Base-by-base conservation (phyloP, 2,329 filamentous ascomycete genomes). In the Pseudogymnoascus sp. region DNA sequence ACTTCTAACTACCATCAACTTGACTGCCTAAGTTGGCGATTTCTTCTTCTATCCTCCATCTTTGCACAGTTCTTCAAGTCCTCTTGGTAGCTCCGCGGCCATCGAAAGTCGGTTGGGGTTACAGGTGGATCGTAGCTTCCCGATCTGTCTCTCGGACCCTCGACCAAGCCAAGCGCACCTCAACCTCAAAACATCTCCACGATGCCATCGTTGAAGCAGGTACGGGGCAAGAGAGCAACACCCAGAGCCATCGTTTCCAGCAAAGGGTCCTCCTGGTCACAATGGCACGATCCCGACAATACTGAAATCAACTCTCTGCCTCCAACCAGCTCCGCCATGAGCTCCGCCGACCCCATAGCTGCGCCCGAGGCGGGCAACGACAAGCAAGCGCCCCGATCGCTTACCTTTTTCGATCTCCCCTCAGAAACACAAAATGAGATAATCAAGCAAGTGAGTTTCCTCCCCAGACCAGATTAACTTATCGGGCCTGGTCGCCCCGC, bases 391-490 rank as follows among this genome's bases (percentile, higher is more conserved):
- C 47, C 47, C n/a, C n/a, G 47, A 20, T 33, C 47, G 18, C 15
- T 61, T 20, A 25, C 61, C 36, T 50, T 69, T 28, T 61, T 70
- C 18, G 64, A 65, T 67, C 67, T 74, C 33, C 72, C 72, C 12
- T 57, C 62, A 5, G 72, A 73, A 62, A 70, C 68, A 15, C 67
- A 72, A 43, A 66, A 67, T 41, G 64, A 66, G 25, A 71, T 74
- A 43, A 67, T 74, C 60, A 62, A 65, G 36, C 66, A 71, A 65
- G 72, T 74, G 64, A 65, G 71, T 67, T n/a, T 25, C 22, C 9
- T 9, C 28, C 20, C 37, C n/a, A 15, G 22, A 4, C 5, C n/a
- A n/a, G 22, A 35, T 35, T 43, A 38, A 60, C 25, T 20, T 33
- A 53, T 33, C 28, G 18, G n/a, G 28, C 47, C 30, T 33, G 47